Base-by-base conservation (phyloP, 2,329 filamentous ascomycete species). In the Aurifilum marmelostoma region DNA sequence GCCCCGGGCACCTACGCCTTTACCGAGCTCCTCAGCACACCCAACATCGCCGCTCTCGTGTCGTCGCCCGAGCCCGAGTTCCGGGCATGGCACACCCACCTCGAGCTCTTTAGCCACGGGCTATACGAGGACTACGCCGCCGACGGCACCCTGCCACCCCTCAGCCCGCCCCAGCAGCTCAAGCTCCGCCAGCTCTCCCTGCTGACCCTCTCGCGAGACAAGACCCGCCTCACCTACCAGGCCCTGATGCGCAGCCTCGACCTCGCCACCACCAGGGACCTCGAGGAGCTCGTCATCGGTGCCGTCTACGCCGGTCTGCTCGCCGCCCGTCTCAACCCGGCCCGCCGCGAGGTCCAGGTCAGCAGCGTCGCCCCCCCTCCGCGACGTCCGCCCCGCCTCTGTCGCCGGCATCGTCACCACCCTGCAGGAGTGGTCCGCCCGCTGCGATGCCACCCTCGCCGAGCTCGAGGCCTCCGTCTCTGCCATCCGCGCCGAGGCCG, bases 141-240 rank as follows among this genome's bases (percentile, higher is more conserved):
- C 32, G n/a, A 43, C 58, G 24, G 65, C 56, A 29, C 74, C 72
- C 89, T 97, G 2, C 96, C 95, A 2, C 71, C 84, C 9, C 88
- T 99, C 63, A 91, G 87, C 77, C 85, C 88, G 0, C 83, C 87
- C 66, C 96, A 99, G 82, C 82, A 85, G 58, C 86, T 90, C 72
- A 99, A 99, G 82, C 91, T 99, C 58, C 92, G 93, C 66, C 93
- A 97, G 76, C 91, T 99, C 52, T 93, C 94, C 27, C 88, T 99
- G 71, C 86, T 99, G 60, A 91, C 92, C 0, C 89, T 97, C 71
- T 91, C 93, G 69, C 87, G 88, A 71, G 62, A 69, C 69, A 43
- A 34, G 32, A 62, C 71, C 32, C 81, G 81, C 52, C 89, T 98
- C 32, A 91, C 87, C 65, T 99, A 99, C 81, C 77, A 83, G 27